Base-by-base conservation (phyloP, 345 rosid genomes). In the Linum lewisii region DNA sequence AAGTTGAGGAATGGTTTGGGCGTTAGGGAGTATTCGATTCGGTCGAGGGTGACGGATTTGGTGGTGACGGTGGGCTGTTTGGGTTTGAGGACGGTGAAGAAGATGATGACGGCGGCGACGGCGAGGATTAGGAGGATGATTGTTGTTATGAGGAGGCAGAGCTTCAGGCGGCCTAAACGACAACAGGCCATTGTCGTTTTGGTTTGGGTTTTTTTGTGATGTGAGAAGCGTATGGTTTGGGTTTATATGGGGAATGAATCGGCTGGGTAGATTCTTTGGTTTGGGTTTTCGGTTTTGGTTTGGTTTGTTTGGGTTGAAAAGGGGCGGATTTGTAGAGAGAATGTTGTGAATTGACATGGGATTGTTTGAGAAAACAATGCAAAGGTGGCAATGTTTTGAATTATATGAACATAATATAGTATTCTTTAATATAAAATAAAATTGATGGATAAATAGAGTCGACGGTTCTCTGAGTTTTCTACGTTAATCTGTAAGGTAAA, bases 81-180 rank as follows among this genome's bases (percentile, higher is more conserved):
- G 8, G 78, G 79, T 47, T 82, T 82, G 58, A 82, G 77, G 66
- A 77, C 25, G 0, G 82, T 75, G 21, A 82, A 19, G 8, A 68
- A 67, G 51, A 79, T 63, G 25, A 64, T 59, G 18, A 63, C 52
- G 63, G 73, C n/a, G 42, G 73, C 26, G 2, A 60, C 24, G 44
- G 53, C 63, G 3, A 69, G 6, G 14, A 65, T 38, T 5, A 69
- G 21, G n/a, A 77, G 1, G 59, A 75, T 34, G 62, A 67, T 55
- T 29, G 61, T 51, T 6, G 69, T 53, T 19, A 57, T 67, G 0
- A 50, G 47, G 56, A 70, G 62, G 34, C 82, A 75, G 21, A 75
- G 49, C 59, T 77, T 75, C 24, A 77, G 70, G 22, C 74, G 16
- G 47, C 34, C 34, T 1, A 8, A 8, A 29, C 47, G 16, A 16